Evolutionary conservation across 2,329 filamentous ascomycete genomes (phyloP), one percentile per base, ranked within the genome.

Genomic region (Thielaviopsis euricoi): DNA sequence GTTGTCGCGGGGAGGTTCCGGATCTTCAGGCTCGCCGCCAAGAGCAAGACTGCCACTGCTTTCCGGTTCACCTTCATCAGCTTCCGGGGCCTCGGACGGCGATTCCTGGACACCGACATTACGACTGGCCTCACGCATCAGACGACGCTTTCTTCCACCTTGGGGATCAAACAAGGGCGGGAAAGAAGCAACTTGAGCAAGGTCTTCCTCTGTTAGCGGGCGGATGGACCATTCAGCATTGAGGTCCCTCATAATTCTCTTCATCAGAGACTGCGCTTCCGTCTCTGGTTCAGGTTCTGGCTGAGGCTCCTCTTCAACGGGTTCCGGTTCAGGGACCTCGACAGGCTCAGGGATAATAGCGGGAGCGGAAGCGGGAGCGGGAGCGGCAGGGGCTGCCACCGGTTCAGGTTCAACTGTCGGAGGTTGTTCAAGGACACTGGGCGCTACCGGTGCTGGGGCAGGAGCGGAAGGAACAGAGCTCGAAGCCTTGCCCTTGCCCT

Each of bases 1-100:
- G 46, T 70, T 70, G 54, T 80, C 78, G 19, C 75, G 73, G 19
- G 70, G 66, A 51, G 71, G 71, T 22, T 88, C 84, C 61, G 80
- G 77, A 63, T 95, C 89, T 67, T 97, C 91, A 0, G 91, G 91
- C 67, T 97, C 91, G 50, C 91, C 91, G 59, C 91, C 91, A 19
- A 97, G 77, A 60, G 94, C 90, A 59, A 93, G 76, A 67, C 91
- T 97, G 15, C 82, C 81, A 52, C 87, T 87, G 63, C 86, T 86
- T 69, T 93, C 89, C 1, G 82, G 81, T 58, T 86, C 85, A 59
- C 87, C 88, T 62, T 95, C 89, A 0, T 76, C 76, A 3, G 71
- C 67, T 52, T 76, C 76, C 5, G 67, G 67, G 2, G 66, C 67
- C 23, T 78, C 76, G 10, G 65, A 62, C 23, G 70, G 70, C 29